These are phyloP conservation scores for Pisolithus orientalis DNA, from an alignment of 768 basidiomycete genomes.

Conservation along the genomic window DNA sequence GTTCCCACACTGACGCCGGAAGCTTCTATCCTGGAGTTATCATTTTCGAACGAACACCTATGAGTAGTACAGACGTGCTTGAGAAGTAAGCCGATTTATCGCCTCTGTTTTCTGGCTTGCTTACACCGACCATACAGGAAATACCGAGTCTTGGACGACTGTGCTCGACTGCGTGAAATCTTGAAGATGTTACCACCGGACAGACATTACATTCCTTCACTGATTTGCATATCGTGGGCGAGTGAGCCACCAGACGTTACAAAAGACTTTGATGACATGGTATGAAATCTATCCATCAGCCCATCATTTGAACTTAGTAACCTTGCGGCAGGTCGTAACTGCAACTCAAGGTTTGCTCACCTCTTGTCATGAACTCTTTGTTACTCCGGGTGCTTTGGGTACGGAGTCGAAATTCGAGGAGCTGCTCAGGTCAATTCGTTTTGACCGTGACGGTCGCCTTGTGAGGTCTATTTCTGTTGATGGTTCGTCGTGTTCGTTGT, in stretches of 20 bases:
- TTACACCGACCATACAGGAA: constrained; percentile 37
- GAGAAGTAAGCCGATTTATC: constrained; percentile 44
- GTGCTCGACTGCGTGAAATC: constrained; percentile 60
- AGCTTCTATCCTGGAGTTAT: constrained; percentile 53
- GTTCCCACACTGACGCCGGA: constrained; percentile 11
- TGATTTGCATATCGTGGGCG: constrained; percentile 58
- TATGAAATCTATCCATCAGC: constrained; percentile 19
- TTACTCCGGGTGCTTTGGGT: constrained; percentile 49
- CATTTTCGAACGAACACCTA: constrained; percentile 69
- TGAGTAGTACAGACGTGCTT: constrained; percentile 58
- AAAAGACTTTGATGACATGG: constrained; percentile 58
- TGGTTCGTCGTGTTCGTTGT: constrained; percentile 35
- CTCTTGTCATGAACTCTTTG: constrained; percentile 38
- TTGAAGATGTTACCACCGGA: constrained; percentile 46
- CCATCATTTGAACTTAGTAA: constrained; percentile 1
- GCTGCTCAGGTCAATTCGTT: constrained; percentile 32
- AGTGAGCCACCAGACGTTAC: constrained; percentile 34
- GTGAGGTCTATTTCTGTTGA: constrained; percentile 41
- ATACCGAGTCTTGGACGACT: constrained; percentile 68
- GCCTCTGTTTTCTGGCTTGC: neutral
- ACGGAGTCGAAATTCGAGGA: constrained; percentile 50
- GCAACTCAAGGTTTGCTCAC: constrained; percentile 38
- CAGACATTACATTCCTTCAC: constrained; percentile 55
- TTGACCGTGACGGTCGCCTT: constrained; percentile 56
- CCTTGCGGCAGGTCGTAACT: constrained; percentile 39